Base-by-base conservation (phyloP, 805 yeast genomes). In the Kluyveromyces dobzhanskii region DNA sequence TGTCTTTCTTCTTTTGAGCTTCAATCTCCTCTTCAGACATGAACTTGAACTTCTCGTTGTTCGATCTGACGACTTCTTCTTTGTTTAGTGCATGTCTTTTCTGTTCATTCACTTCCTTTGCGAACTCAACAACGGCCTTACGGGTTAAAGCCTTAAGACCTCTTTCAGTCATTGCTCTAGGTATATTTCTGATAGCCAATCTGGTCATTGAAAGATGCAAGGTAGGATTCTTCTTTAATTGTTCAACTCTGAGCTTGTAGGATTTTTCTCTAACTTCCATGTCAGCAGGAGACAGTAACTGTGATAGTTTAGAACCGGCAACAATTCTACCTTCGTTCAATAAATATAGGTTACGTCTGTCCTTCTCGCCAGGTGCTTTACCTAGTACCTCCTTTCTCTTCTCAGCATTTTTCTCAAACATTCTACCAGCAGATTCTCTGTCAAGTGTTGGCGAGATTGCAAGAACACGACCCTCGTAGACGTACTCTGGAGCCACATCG, bases 261-360 rank as follows among this genome's bases (percentile, higher is more conserved):
- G 96, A 85, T 58, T 87, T 80, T 44, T 88, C 95, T 61, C 98
- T 76, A 35, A 90, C 64, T 53, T 84, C 94, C 68, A 87, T 61
- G 52, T 92, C 98, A 17, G 85, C 65, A 32, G 72, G 69, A 3
- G 86, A 62, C 38, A 92, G 64, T 18, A 73, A 59, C 41, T 74
- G 68, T 1, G 95, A 94, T 39, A 92, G 69, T 51, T 81, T 82
- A 7, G 96, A 85, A 42, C 76, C 78, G 37, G 79, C 73, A 3
- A 87, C 75, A 46, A 92, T 83, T 51, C 96, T 76, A 54, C 98
- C 98, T 69, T 92, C 98, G 62, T 92, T 88, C 54, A 92, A 68
- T 56, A 92, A 66, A 61, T 78, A 92, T 49, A 88, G 60, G 51
- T 84, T 85, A 63, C 98, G 79, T 60, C 70, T 84, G 58, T 92